These are phyloP conservation scores for Leptomonas pyrrhocoris DNA, from an alignment of 208 protist species.

Conservation along the genomic window DNA sequence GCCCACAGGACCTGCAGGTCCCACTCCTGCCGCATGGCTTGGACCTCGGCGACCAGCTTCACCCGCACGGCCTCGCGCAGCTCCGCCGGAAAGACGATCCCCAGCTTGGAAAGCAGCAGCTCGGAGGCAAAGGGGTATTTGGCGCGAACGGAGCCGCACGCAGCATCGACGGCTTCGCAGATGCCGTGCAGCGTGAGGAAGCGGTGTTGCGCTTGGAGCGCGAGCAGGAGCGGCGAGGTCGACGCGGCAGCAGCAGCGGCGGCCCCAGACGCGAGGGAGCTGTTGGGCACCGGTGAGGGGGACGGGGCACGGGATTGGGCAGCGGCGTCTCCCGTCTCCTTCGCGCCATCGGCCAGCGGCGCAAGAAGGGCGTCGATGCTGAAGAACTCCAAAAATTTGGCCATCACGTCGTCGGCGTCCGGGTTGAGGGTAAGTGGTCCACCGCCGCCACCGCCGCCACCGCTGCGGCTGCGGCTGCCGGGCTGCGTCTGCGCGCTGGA, in stretches of 20 bases:
- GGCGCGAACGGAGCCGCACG: slow-evolving; percentile 8
- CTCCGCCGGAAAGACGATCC: slow-evolving; percentile 13
- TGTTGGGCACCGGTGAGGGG: background rate
- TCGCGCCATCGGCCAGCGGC: background rate
- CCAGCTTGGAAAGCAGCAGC: slow-evolving; percentile 15
- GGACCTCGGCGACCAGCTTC: slow-evolving; percentile 53
- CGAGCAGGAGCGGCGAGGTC: slow-evolving; percentile 1
- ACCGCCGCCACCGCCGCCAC: too few relatives aligned
- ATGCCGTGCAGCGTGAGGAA: slow-evolving; percentile 27
- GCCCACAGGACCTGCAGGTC: slow-evolving; percentile 76
- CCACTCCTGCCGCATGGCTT: slow-evolving; percentile 64
- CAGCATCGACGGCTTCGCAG: slow-evolving; percentile 6
- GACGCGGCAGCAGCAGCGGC: slow-evolving; percentile 1
- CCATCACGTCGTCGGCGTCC: slow-evolving; percentile 11
- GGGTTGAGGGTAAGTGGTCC: background rate
- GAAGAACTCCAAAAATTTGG: slow-evolving; percentile 36
- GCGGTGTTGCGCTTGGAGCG: background rate
- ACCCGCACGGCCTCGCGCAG: slow-evolving; percentile 41
- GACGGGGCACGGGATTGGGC: background rate
- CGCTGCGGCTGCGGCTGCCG: too few relatives aligned
- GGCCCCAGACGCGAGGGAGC: background rate
- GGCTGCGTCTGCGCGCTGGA: too few relatives aligned
- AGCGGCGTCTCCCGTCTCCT: background rate
- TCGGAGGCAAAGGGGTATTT: slow-evolving; percentile 19
- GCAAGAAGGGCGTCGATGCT: slow-evolving; percentile 20